Base-by-base conservation (phyloP, 495 filamentous ascomycete species). In the Penicillium lagena region DNA sequence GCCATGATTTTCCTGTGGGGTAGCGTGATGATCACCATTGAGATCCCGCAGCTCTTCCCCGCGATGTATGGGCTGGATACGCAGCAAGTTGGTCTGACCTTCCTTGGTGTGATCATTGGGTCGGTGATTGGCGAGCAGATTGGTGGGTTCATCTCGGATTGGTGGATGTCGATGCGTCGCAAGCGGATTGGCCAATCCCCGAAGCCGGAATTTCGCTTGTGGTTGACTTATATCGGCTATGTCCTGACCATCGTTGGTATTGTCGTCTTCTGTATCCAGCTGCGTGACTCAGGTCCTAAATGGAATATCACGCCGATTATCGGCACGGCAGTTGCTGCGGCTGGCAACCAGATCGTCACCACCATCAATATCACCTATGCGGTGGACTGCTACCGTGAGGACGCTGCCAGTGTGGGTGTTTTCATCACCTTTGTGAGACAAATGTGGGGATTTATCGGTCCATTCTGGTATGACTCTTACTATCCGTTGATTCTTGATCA, bases 381-480 rank as follows among this genome's bases (percentile, higher is more conserved):
- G 29, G 60, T 79, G 8, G 73, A 78, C 52, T 75, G 71, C 42
- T 68, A 73, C 52, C 71, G 54, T 0, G 60, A 70, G 28, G 67
- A 75, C 14, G 58, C 72, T 5, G 68, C 60, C 12, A 68, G 64
- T 45, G 58, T 80, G 12, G 76, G 75, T 35, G 75, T 80, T 0
- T 77, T 78, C 40, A 63, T 79, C 45, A 77, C 63, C 8, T 70
- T 79, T 43, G 63, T 79, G 22, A 55, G 76, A 8, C 68, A 73
- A 39, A 70, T 63, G 13, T 79, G 74, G 75, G 74, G 75, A 0
- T 80, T 80, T 52, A 70, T 80, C 45, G 76, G 76, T 15, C 72
- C 72, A 6, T 79, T 79, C 51, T 79, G 73, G 71, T 76, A 50
- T 42, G 58, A 47, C 2, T 9, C 32, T 12, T 12, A 2, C n/a